These are phyloP conservation scores for Achaetomium macrosporum DNA, from an alignment of 2,329 filamentous ascomycete genomes.

Conservation along the genomic window DNA sequence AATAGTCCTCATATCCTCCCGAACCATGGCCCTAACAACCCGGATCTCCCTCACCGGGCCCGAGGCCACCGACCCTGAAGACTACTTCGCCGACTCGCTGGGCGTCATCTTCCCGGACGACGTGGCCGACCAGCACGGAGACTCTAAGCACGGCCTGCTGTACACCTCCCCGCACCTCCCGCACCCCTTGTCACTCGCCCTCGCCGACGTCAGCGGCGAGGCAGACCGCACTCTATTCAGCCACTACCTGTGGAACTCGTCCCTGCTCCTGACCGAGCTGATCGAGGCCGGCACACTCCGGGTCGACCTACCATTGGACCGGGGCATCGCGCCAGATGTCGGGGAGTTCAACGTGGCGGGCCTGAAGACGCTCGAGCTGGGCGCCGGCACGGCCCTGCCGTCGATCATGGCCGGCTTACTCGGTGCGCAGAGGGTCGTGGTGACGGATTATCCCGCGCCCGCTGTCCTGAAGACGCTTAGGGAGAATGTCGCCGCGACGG, in stretches of 20 bases:
- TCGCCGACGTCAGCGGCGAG: conserved; percentile 45
- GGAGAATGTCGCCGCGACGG: conserved; percentile 51
- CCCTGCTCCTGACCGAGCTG: conserved; percentile 49
- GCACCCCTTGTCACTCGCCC: conserved; percentile 38
- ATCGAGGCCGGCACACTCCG: conserved; percentile 45
- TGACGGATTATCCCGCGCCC: conserved; percentile 63
- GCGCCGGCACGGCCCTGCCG: conserved; percentile 56
- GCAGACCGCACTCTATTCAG: conserved; percentile 57
- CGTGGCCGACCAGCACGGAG: conserved; percentile 60
- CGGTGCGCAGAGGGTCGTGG: conserved; percentile 46
- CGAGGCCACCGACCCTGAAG: conserved; percentile 43
- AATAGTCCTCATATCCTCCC: not conserved
- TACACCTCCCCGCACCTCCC: conserved; percentile 52
- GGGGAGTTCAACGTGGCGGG: conserved; percentile 43
- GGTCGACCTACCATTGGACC: conserved; percentile 11
- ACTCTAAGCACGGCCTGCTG: conserved; percentile 50
- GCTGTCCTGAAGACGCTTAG: conserved; percentile 53
- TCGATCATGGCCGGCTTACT: conserved; percentile 44
- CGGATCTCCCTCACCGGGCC: conserved; percentile 38
- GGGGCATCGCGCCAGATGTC: conserved; percentile 11
- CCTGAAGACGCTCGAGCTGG: conserved; percentile 56
- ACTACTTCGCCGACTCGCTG: conserved; percentile 53
- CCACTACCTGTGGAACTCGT: conserved; percentile 69
- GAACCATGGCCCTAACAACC: conserved; percentile 43
- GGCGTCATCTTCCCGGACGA: conserved; percentile 65